A percentile compares a stretch with the other conserved stretches of the same genome.
Conservation (phyloP, 1,139 yeast species). For the Yamadazyma diospyri region DNA sequence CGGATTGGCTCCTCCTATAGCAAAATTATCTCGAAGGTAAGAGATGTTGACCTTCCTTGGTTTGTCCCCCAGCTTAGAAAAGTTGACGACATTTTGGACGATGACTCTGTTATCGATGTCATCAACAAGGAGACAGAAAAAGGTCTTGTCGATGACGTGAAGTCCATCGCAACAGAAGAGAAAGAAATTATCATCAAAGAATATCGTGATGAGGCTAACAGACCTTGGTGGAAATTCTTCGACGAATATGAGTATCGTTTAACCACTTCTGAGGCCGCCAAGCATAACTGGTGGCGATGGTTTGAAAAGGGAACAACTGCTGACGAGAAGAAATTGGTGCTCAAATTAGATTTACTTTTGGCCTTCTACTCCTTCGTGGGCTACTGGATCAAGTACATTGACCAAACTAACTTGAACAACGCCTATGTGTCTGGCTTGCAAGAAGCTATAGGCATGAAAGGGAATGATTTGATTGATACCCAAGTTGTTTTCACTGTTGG, state of each 20-base stretch:
- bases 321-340: slow-evolving; percentile 21
- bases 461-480: slow-evolving; percentile 28
- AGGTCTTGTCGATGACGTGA: neutral
- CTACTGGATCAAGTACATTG: slow-evolving; percentile 25
- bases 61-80: slow-evolving; percentile 20
- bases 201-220: slow-evolving; percentile 28
- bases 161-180: neutral
- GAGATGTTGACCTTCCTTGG: slow-evolving; percentile 15
- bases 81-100: slow-evolving; percentile 11
- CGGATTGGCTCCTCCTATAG: no score
- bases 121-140: slow-evolving; percentile 1
- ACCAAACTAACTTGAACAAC: slow-evolving; percentile 21
- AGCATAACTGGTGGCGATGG: slow-evolving; percentile 23
- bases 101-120: slow-evolving; percentile 6
- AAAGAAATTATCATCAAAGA: slow-evolving; percentile 13
- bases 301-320: slow-evolving; percentile 17
- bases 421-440: slow-evolving; percentile 29
- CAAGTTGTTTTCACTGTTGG: slow-evolving; percentile 26
- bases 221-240: slow-evolving; percentile 29
- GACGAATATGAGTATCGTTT: slow-evolving; percentile 29
- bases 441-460: slow-evolving; percentile 25
- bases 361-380: slow-evolving; percentile 25
- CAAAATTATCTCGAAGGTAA: no score
- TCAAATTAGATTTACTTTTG: slow-evolving; percentile 24
- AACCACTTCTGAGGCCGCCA: slow-evolving; percentile 12